Conservation (phyloP, 495 filamentous ascomycete genomes). For the Trichoderma virens region DNA sequence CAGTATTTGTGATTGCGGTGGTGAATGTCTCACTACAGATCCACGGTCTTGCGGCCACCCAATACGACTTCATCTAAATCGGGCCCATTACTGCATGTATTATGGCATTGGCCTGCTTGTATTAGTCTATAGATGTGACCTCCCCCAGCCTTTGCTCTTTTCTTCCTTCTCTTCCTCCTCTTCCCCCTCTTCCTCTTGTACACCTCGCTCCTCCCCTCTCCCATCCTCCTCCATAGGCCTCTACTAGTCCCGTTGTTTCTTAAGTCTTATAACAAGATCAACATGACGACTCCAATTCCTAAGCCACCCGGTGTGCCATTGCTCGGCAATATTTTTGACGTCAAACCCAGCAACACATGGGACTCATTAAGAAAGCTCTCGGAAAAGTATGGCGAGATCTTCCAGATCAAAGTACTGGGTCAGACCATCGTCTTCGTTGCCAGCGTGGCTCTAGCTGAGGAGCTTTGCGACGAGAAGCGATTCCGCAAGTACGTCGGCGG, state of each 20-base stretch:
- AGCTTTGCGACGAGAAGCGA: conserved; percentile 38
- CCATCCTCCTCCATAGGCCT: too few species aligned
- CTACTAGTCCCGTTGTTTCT: too few species aligned
- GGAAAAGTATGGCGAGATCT: conserved; percentile 47
- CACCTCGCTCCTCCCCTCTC: not conserved
- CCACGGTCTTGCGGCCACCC: not conserved
- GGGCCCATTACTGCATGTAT: not conserved
- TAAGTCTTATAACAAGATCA: not conserved
- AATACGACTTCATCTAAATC: not conserved
- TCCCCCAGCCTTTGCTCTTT: not conserved
- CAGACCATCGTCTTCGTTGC: conserved; percentile 59
- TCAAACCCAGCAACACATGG: conserved; percentile 55
- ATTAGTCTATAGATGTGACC: not conserved
- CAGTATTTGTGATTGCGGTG: not conserved
- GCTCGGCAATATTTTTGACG: conserved; percentile 58
- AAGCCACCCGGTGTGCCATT: conserved; percentile 59
- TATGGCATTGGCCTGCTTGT: not conserved
- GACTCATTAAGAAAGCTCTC: conserved; percentile 50
- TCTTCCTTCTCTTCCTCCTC: not conserved
- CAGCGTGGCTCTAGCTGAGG: conserved; percentile 48
- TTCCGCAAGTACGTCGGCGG: conserved; percentile 43
- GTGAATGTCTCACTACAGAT: conserved; percentile 2
- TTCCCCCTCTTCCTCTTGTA: not conserved
- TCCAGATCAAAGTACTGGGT: conserved; percentile 53
- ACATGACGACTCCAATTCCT: conserved; percentile 48